Evolutionary conservation across 192 early-diverging fungal genomes (phyloP), one percentile per base, ranked within the genome.

Genomic region (Coemansia sp.): DNA sequence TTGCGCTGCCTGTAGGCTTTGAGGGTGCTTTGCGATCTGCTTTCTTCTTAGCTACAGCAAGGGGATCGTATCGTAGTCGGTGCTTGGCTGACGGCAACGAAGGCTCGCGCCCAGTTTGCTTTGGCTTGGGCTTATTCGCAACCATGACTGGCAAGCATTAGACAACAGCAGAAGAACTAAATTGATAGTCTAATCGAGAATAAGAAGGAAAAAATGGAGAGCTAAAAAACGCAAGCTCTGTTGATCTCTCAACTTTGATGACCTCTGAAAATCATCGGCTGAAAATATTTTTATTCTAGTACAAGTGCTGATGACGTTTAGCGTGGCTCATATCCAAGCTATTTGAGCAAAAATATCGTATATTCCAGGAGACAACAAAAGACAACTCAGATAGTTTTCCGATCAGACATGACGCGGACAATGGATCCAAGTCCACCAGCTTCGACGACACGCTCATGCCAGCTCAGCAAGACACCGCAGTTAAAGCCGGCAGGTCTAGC

Each of bases 401-500:
- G 86, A 77, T 96, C 95, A 5, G 94, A 91, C 81, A 97, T 87
- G n/a, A 94, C 94, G 42, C 96, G 90, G 39, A 97, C 91, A 70
- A 98, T 94, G 31, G 88, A 87, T 17, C 95, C 95, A 42, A 94
- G 84, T 23, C 96, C 96, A 48, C 89, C 92, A 55, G 90, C 88
- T 78, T 97, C 94, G 25, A 89, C 89, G n/a, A 96, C 92, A 84
- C 96, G 94, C 67, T 98, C 95, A 69, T 98, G 97, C 95, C 95
- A 98, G 66, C 86, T 84, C 65, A 98, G 81, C 65, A 98, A 71
- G 57, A 94, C 85, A 14, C 89, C 89, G 55, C 94, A 91, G 68
- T 94, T 95, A 67, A 87, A 94, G 57, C 80, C 72, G 19, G 94
- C 93, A 2, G 97, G 97, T 21, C 81, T 82, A 7, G 89, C 91